Percentiles rank a stretch among this genome's conserved stretches.
phyloP scores from a whole-genome alignment of 129 eudicot species.

The Artemisia tridentata region DNA sequence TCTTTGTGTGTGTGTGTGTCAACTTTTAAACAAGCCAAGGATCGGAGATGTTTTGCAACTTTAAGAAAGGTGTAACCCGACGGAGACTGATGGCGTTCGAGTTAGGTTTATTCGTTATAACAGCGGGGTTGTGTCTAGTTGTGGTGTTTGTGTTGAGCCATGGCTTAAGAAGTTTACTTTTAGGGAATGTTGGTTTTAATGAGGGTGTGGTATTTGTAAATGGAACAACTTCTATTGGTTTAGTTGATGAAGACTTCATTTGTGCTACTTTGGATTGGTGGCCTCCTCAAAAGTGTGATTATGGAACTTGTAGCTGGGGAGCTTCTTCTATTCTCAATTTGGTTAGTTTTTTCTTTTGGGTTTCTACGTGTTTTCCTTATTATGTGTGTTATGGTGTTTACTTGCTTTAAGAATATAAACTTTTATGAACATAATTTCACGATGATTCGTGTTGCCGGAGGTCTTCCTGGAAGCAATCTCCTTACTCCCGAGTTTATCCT shows the following conservation, averaged over 20 bases:
- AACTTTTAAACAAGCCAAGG: slow-evolving; percentile 12
- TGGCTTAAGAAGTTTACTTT: slow-evolving; percentile 22
- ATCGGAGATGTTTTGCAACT: slow-evolving; percentile 22
- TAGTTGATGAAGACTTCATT: slow-evolving; percentile 60
- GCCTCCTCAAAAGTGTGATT: slow-evolving; percentile 89
- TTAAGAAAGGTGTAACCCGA: background rate
- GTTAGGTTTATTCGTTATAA: slow-evolving; percentile 31
- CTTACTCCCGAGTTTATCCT: too few relatives aligned
- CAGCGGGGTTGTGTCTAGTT: slow-evolving; percentile 37
- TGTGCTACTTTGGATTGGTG: slow-evolving; percentile 99
- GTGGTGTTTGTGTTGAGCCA: slow-evolving; percentile 38
- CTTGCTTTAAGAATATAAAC: too few relatives aligned
- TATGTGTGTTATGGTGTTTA: too few relatives aligned
- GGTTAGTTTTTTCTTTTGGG: too few relatives aligned
- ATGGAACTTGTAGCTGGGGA: slow-evolving; percentile 91
- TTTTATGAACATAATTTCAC: too few relatives aligned
- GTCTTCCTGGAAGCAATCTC: too few relatives aligned
- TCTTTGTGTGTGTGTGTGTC: background rate
- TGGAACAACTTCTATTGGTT: slow-evolving; percentile 50
- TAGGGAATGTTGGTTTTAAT: slow-evolving; percentile 23
- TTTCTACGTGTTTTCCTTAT: too few relatives aligned
- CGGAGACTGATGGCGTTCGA: slow-evolving; percentile 9
- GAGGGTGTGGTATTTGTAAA: slow-evolving; percentile 39
- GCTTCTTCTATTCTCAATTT: slow-evolving; percentile 71
- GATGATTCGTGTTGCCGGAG: too few relatives aligned